Base-by-base conservation (phyloP, 176 grass and related monocot genomes). In the Otatea glauca region DNA sequence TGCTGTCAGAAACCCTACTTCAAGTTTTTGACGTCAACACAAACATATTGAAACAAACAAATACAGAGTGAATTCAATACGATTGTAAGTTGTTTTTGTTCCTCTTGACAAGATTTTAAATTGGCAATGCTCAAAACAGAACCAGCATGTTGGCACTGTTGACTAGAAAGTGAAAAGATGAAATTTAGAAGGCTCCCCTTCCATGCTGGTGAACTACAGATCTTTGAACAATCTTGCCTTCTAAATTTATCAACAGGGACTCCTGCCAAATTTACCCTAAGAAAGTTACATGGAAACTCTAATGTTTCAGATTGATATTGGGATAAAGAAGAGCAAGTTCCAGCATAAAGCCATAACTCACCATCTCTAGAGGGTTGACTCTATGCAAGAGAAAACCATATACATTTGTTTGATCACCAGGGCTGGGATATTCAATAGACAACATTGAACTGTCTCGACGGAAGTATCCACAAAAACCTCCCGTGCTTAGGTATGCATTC, bases 301-400 rank as follows among this genome's bases (percentile, higher is more conserved):
- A 43, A 49, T 38, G 23, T 24, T 88, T 64, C 6, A 24, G 23
- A 74, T n/a, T 38, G 64, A 56, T 81, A 75, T 59, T 51, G 17
- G 23, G 7, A 45, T 24, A 79, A 25, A 35, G 48, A 76, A 84
- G 37, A 62, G 76, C 0, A 72, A 78, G 1, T 18, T 6, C 49
- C 16, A 73, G 45, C 9, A 60, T 5, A 24, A 9, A 65, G 8
- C 64, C 58, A 66, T 48, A 47, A 82, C 83, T 86, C 73, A 82
- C 83, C 78, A 86, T 86, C 48, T 90, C 88, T 45, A 78, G 58
- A 63, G 55, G 38, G 68, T 39, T 66, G 80, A 78, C 65, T 72
- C 37, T 78, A 70, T 90, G 78, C 84, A 90, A 65, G 37, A 90
- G 55, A 61, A 86, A 90, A 20, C 88, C 79, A 74, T 83, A 84